A percentile compares a stretch with the other conserved stretches of the same genome.
Evolutionary conservation across 2,329 filamentous ascomycete genomes (phyloP).

Genomic region (Aspergillus sp.): DNA sequence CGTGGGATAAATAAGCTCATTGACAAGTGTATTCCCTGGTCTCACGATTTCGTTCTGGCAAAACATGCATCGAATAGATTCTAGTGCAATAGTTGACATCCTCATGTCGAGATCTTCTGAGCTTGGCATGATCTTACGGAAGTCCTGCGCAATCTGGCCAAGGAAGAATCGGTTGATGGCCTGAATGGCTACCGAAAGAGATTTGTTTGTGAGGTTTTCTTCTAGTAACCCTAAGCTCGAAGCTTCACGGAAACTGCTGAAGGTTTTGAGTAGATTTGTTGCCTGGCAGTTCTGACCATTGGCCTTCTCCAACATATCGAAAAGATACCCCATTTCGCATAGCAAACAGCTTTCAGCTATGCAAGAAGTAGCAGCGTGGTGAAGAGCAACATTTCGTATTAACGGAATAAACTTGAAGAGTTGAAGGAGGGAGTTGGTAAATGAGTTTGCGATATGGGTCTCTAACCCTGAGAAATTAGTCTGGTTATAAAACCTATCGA

Average conservation of each 20-base stretch:
- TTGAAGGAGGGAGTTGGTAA: conserved; percentile 89
- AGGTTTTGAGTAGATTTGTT: conserved; percentile 87
- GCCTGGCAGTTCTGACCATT: conserved; percentile 93
- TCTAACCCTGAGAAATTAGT: conserved; percentile 89
- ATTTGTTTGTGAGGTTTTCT: conserved; percentile 71
- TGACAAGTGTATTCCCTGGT: conserved; percentile 75
- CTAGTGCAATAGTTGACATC: conserved; percentile 43
- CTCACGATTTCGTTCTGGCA: conserved; percentile 84
- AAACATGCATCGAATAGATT: conserved; percentile 74
- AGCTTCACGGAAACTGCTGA: conserved; percentile 79
- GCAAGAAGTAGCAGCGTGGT: conserved; percentile 85
- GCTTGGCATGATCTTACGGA: conserved; percentile 63
- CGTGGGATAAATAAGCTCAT: conserved; percentile 78
- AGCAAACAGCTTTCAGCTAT: conserved; percentile 79
- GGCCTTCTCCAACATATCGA: conserved; percentile 97
- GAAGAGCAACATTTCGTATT: conserved; percentile 81
- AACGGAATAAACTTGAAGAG: conserved; percentile 87
- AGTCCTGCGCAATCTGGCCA: conserved; percentile 76
- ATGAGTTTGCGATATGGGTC: conserved; percentile 95
- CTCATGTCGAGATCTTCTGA: conserved; percentile 70
- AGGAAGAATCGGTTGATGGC: conserved; percentile 81
- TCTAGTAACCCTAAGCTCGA: conserved; percentile 78
- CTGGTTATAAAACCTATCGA: conserved; percentile 84
- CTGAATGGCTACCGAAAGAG: conserved; percentile 80
- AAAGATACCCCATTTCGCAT: conserved; percentile 91